These are phyloP conservation scores for Exobasidium cylindrosporum DNA, from an alignment of 1,284 basidiomycete species.

Conservation along the genomic window DNA sequence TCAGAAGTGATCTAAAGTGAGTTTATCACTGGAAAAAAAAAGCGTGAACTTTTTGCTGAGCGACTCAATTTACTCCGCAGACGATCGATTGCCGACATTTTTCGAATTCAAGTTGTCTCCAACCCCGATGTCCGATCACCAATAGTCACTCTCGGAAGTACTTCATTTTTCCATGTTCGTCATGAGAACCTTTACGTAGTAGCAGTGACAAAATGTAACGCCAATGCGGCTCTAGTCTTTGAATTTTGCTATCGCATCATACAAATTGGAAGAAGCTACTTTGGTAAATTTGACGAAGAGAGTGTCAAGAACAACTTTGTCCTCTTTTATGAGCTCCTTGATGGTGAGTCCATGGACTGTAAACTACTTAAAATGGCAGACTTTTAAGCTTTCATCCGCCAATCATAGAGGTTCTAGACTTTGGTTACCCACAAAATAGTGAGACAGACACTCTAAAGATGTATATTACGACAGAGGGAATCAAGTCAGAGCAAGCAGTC, in stretches of 20 bases:
- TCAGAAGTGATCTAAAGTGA: conserved; percentile 44
- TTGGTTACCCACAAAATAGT: conserved; percentile 99
- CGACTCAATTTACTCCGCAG: no score
- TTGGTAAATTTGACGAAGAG: conserved; percentile 97
- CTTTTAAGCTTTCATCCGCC: not conserved
- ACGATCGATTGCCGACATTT: conserved; percentile 49
- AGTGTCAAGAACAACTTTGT: conserved; percentile 91
- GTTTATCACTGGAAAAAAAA: conserved; percentile 9
- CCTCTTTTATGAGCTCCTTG: conserved; percentile 50
- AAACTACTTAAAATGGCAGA: not conserved
- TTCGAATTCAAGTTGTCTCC: conserved; percentile 82
- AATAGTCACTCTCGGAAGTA: conserved; percentile 94
- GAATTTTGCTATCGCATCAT: conserved; percentile 97
- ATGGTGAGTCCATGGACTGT: conserved; percentile 26
- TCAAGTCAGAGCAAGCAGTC: conserved; percentile 75
- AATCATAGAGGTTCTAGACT: conserved; percentile 95
- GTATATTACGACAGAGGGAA: conserved; percentile 95
- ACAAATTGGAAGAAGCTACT: conserved; percentile 86
- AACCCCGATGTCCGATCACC: conserved; percentile 94
- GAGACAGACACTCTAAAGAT: conserved; percentile 96
- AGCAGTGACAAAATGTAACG: conserved; percentile 91
- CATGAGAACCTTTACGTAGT: conserved; percentile 92
- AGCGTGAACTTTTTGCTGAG: not conserved
- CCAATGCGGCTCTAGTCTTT: conserved; percentile 94
- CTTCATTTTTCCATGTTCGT: conserved; percentile 94